Evolutionary conservation across 2,329 filamentous ascomycete genomes (phyloP).

Genomic region (Amesomyces nigricolor): DNA sequence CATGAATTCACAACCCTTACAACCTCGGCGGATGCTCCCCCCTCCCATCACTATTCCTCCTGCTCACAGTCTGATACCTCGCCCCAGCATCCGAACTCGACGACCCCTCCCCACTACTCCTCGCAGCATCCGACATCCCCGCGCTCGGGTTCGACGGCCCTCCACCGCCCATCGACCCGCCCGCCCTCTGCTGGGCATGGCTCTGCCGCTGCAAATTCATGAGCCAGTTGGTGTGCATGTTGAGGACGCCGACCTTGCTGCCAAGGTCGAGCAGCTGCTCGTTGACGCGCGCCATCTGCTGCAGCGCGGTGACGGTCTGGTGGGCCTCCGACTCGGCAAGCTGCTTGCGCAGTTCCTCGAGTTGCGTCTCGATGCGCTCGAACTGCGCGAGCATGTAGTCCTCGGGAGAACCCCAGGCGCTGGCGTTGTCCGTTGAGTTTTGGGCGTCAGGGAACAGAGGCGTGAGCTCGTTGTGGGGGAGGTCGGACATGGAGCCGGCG

Average conservation of each 20-base stretch:
- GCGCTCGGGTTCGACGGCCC: slow-evolving; percentile 4
- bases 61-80: background rate
- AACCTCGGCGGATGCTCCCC: slow-evolving; percentile 22
- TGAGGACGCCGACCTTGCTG: slow-evolving; percentile 52
- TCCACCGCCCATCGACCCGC: background rate
- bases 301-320: slow-evolving; percentile 56
- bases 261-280: slow-evolving; percentile 57
- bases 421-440: slow-evolving; percentile 17
- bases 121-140: background rate
- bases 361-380: slow-evolving; percentile 48
- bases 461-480: background rate
- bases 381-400: slow-evolving; percentile 42
- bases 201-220: slow-evolving; percentile 38
- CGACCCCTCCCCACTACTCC: background rate
- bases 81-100: background rate
- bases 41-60: slow-evolving; percentile 19
- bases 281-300: slow-evolving; percentile 56
- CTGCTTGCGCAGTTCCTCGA: slow-evolving; percentile 52
- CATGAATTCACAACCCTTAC: slow-evolving; percentile 1
- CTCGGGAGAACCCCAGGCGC: slow-evolving; percentile 36
- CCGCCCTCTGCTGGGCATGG: slow-evolving; percentile 18
- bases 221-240: slow-evolving; percentile 56
- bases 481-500: background rate
- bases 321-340: slow-evolving; percentile 54
- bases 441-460: background rate